phyloP scores from a whole-genome alignment of 2,329 filamentous ascomycete genomes.

The Ceratocystis alfenasii region DNA sequence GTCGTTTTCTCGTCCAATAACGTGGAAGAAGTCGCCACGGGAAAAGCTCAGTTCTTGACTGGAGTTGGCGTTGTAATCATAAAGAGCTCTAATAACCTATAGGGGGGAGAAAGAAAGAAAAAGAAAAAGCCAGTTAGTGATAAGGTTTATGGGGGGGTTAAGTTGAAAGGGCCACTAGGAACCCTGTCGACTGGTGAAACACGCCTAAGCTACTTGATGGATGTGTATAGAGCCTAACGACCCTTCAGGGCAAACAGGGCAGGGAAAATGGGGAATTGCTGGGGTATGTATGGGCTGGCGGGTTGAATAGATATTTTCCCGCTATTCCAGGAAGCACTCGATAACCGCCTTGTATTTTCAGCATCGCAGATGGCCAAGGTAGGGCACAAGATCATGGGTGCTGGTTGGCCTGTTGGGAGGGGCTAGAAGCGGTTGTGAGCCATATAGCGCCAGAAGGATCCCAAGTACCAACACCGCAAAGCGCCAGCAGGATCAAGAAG shows the following conservation, averaged over 20 bases:
- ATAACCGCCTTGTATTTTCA: background rate
- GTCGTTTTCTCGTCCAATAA: slow-evolving; percentile 91
- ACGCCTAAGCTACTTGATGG: background rate
- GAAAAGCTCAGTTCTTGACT: slow-evolving; percentile 78
- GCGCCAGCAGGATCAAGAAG: background rate
- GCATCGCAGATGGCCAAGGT: background rate
- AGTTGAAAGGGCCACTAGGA: background rate
- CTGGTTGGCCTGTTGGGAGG: slow-evolving; percentile 7
- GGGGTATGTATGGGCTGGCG: background rate
- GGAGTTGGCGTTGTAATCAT: slow-evolving; percentile 73
- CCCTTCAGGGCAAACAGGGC: slow-evolving; percentile 3
- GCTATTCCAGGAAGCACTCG: background rate
- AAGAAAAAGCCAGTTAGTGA: slow-evolving; percentile 19
- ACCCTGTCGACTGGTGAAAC: slow-evolving; percentile 16
- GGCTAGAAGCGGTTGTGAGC: background rate
- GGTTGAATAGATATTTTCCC: background rate
- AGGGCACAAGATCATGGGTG: background rate
- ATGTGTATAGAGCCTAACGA: background rate
- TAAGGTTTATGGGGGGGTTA: slow-evolving; percentile 2
- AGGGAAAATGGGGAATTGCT: background rate
- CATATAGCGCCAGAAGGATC: background rate
- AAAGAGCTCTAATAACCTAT: slow-evolving; percentile 92
- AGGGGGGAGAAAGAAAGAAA: slow-evolving; percentile 10
- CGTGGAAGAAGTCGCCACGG: slow-evolving; percentile 94
- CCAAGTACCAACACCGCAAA: background rate